phyloP scores from a whole-genome alignment of 1,284 basidiomycete species.

The Moesziomyces globuligerus region DNA sequence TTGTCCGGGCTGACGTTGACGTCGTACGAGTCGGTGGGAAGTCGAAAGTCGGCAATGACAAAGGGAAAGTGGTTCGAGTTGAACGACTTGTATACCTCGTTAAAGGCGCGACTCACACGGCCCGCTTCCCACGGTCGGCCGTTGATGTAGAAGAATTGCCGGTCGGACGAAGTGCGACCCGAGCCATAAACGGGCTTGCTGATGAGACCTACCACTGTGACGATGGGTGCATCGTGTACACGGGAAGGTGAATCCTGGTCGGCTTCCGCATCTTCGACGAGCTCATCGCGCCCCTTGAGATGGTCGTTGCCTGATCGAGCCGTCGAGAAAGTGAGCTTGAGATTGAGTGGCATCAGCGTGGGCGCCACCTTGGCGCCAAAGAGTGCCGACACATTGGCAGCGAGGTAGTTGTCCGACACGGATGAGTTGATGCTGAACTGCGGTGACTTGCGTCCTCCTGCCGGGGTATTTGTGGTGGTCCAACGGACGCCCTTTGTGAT shows the following conservation, averaged over 20 bases:
- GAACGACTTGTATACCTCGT: slow-evolving; percentile 63
- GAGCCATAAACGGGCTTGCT: slow-evolving; percentile 79
- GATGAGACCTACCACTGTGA: slow-evolving; percentile 79
- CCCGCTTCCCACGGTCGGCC: slow-evolving; percentile 82
- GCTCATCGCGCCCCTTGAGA: background rate
- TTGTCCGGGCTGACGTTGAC: slow-evolving; percentile 98
- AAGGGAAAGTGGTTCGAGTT: slow-evolving; percentile 72
- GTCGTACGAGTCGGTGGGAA: slow-evolving; percentile 86
- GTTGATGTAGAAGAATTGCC: slow-evolving; percentile 95
- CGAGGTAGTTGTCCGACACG: slow-evolving; percentile 70
- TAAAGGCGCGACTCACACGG: slow-evolving; percentile 53
- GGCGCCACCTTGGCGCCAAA: slow-evolving; percentile 87
- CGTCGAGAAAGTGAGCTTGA: slow-evolving; percentile 67
- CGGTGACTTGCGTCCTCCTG: slow-evolving; percentile 77
- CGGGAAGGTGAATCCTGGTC: background rate
- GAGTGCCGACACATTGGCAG: slow-evolving; percentile 77
- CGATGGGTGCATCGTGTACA: slow-evolving; percentile 50
- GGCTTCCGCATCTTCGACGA: slow-evolving; percentile 2
- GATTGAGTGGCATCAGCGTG: slow-evolving; percentile 77
- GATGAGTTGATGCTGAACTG: slow-evolving; percentile 80
- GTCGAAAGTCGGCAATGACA: slow-evolving; percentile 81
- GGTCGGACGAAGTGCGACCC: slow-evolving; percentile 75
- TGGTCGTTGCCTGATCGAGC: slow-evolving; percentile 4
- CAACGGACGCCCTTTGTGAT: slow-evolving; percentile 77
- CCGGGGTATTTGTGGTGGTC: slow-evolving; percentile 77